A percentile compares a stretch with the other conserved stretches of the same genome.
Evolutionary conservation across 1,139 yeast species (phyloP).

Genomic region (Zygoascus sp.): DNA sequence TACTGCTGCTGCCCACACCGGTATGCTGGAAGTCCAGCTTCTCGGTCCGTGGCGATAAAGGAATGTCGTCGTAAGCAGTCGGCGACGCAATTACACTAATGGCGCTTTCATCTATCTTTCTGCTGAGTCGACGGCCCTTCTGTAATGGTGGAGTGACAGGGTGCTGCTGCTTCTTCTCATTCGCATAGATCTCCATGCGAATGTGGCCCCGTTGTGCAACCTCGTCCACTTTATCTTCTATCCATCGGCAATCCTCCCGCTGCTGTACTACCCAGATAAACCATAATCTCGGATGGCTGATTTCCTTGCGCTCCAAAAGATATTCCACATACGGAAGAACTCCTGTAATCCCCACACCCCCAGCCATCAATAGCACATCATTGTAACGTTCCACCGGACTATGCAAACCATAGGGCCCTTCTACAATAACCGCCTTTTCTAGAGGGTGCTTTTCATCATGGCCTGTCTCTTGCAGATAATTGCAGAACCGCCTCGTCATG

Average conservation of each 20-base stretch:
- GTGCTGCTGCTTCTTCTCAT: not conserved
- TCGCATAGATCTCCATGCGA: slow-evolving; percentile 21
- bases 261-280: slow-evolving; percentile 31
- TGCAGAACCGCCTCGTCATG: slow-evolving; percentile 32
- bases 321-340: slow-evolving; percentile 36
- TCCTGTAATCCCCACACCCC: slow-evolving; percentile 78
- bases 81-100: not conserved
- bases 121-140: not conserved
- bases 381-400: slow-evolving; percentile 54
- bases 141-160: not conserved
- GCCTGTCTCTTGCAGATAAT: slow-evolving; percentile 25
- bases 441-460: slow-evolving; percentile 26
- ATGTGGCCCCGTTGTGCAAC: slow-evolving; percentile 23
- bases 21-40: not conserved
- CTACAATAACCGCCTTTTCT: slow-evolving; percentile 42
- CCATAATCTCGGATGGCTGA: slow-evolving; percentile 20
- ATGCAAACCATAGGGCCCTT: slow-evolving; percentile 62
- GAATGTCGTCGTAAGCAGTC: not conserved
- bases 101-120: not conserved
- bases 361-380: slow-evolving; percentile 52
- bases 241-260: slow-evolving; percentile 26
- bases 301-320: slow-evolving; percentile 20
- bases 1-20: not conserved
- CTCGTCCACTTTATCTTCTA: slow-evolving; percentile 26
- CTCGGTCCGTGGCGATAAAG: not conserved